Percentiles rank a stretch among this genome's conserved stretches.
phyloP scores from a whole-genome alignment of 108 stramenopile genomes.

The Nitzschia sp. region DNA sequence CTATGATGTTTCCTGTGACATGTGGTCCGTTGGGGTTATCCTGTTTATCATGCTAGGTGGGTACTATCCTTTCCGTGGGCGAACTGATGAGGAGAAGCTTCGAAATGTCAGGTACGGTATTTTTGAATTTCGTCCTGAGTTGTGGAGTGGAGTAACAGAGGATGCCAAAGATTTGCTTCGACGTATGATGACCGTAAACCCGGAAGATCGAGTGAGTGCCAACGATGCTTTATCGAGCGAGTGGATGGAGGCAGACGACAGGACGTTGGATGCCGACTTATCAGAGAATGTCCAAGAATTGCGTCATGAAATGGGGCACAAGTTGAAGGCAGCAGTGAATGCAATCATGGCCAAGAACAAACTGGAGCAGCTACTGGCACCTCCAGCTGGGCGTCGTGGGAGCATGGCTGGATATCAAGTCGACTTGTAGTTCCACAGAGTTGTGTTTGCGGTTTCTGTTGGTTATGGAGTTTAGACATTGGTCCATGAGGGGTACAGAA shows the following conservation, averaged over 20 bases:
- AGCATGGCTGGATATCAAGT: too few species aligned
- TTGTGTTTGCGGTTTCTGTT: too few species aligned
- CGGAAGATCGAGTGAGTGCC: constrained; percentile 62
- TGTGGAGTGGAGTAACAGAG: constrained; percentile 61
- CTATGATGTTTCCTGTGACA: constrained; percentile 85
- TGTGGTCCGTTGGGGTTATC: constrained; percentile 92
- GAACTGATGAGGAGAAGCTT: constrained; percentile 58
- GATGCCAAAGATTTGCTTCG: constrained; percentile 74
- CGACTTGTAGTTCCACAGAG: too few species aligned
- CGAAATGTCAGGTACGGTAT: constrained; percentile 67
- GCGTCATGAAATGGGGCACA: constrained; percentile 5
- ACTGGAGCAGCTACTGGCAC: background rate
- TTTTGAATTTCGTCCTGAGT: constrained; percentile 61
- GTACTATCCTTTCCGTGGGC: constrained; percentile 53
- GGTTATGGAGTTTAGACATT: too few species aligned
- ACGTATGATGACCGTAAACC: constrained; percentile 71
- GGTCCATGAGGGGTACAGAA: too few species aligned
- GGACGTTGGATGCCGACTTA: background rate
- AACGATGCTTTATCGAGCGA: constrained; percentile 59
- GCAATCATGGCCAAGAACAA: constrained; percentile 13
- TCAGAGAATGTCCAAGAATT: constrained; percentile 5
- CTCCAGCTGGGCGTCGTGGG: too few species aligned
- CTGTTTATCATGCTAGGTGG: constrained; percentile 85
- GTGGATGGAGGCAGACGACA: constrained; percentile 53
- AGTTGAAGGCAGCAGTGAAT: constrained; percentile 14